Base-by-base conservation (phyloP, 768 basidiomycete genomes). In the Exsudoporus frostii region DNA sequence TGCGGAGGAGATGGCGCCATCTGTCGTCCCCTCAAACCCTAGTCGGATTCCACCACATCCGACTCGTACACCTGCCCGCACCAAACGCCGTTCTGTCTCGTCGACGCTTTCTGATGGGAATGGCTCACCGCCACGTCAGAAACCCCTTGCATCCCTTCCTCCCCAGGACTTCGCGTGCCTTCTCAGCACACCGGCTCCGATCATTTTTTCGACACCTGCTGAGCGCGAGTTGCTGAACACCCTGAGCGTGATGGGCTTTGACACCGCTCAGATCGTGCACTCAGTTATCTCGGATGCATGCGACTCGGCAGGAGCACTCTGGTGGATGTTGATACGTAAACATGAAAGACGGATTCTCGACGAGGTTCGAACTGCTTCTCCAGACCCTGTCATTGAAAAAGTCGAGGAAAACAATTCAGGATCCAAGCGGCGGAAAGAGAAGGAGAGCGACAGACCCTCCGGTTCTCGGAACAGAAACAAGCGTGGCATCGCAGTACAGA, bases 251-350 rank as follows among this genome's bases (percentile, higher is more conserved):
- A 74, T 97, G 6, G 96, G 97, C 0, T 84, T 99, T 55, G 97
- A 98, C 69, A 91, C 89, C 0, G 92, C 90, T 15, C 96, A 99
- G 72, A 87, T 98, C 45, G 86, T 88, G n/a, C 95, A 98, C 67
- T 92, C 89, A 0, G 97, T 98, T 13, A 76, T 90, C 42, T 86
- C 80, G 27, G 84, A 98, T 70, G 96, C 96, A 1, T 99, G 96
- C 63, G 96, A 99, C 70, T 81, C 90, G 0, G 80, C 89, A 13
- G 88, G 92, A 9, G 92, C 95, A 1, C 72, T 92, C 8, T 99
- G 95, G 95, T 99, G 97, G 97, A 91, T 96, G 81, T 74, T 98
- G 45, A 88, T 85, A 68, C 82, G 85, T 67, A 94, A 85, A 62
- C 81, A 84, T 19, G 93, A 79, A 82, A 75, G 83, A 58, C 80